These are phyloP conservation scores for Rhizopogon rudus DNA, from an alignment of 768 basidiomycete genomes.

Conservation along the genomic window DNA sequence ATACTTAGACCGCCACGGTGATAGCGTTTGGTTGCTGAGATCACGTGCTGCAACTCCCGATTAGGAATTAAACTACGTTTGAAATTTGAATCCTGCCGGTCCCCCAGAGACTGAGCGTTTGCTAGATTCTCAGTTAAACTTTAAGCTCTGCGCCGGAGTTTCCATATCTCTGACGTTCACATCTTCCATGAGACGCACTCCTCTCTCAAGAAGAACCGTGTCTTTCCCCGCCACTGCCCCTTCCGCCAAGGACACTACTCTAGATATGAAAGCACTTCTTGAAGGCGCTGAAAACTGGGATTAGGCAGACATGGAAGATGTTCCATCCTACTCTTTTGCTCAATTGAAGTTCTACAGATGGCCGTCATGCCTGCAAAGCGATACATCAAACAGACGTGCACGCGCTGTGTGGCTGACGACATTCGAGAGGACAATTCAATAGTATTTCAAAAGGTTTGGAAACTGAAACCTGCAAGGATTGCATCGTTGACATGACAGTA, in stretches of 20 bases:
- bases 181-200: slow-evolving; percentile 12
- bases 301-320: slow-evolving; percentile 51
- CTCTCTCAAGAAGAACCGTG: slow-evolving; percentile 7
- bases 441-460: slow-evolving; percentile 39
- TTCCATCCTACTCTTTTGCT: slow-evolving; percentile 8
- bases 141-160: no score
- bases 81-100: no score
- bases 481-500: background rate
- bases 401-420: slow-evolving; percentile 51
- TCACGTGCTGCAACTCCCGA: no score
- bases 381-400: slow-evolving; percentile 34
- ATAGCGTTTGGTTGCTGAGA: no score
- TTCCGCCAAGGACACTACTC: slow-evolving; percentile 18
- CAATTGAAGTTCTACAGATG: slow-evolving; percentile 12
- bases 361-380: slow-evolving; percentile 4
- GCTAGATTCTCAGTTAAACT: no score
- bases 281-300: slow-evolving; percentile 71
- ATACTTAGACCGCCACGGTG: slow-evolving; percentile 25
- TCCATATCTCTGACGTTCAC: background rate
- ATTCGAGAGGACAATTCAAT: slow-evolving; percentile 33
- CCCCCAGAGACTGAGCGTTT: no score
- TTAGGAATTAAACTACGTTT: no score
- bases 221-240: slow-evolving; percentile 5
- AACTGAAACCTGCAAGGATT: background rate
- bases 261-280: slow-evolving; percentile 45